Base-by-base conservation (phyloP, 768 basidiomycete genomes). In the Mycena vitilis region DNA sequence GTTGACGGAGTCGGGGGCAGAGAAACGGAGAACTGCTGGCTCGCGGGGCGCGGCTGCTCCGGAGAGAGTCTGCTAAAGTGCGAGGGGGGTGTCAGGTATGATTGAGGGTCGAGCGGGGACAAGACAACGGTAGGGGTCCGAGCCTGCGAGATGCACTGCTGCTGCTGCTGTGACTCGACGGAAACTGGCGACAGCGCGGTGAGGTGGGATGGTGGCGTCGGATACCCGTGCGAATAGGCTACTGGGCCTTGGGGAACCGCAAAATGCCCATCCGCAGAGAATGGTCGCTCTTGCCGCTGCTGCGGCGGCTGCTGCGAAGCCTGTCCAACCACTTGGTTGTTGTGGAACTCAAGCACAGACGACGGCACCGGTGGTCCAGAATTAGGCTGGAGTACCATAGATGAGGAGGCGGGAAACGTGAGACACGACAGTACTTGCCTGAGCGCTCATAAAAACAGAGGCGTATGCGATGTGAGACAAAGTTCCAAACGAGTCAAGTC, bases 301-400 rank as follows among this genome's bases (percentile, higher is more conserved):
- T 38, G 15, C 11, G 38, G 38, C n/a, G 15, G 55, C 18, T 57
- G 22, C 42, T 57, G 55, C 4, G 55, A 15, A 10, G 16, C 10
- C 57, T 45, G 44, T 20, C 16, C 8, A 25, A 18, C 4, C 2
- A 2, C 40, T 30, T 57, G 56, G 44, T 20, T 25, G 22, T 40
- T 4, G 25, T 58, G 30, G 30, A 20, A 58, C 57, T 47, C 57
- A 7, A 47, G 42, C 57, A 58, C 57, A 15, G 57, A 58, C 18
- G 57, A 34, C 25, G 57, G 57, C 1, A 58, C 44, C 18, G 57
- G 30, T 44, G 40, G 30, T 30, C 5, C 4, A 20, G 18, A 1
- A 16, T 42, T 25, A 8, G 40, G 5, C 55, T 57, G 40, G 11
- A 42, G 25, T 23, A 4, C 40, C 10, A 40, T 42, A 15, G 36